Base-by-base conservation (phyloP, 2,329 filamentous ascomycete genomes). In the Curvularia eragrostidis region DNA sequence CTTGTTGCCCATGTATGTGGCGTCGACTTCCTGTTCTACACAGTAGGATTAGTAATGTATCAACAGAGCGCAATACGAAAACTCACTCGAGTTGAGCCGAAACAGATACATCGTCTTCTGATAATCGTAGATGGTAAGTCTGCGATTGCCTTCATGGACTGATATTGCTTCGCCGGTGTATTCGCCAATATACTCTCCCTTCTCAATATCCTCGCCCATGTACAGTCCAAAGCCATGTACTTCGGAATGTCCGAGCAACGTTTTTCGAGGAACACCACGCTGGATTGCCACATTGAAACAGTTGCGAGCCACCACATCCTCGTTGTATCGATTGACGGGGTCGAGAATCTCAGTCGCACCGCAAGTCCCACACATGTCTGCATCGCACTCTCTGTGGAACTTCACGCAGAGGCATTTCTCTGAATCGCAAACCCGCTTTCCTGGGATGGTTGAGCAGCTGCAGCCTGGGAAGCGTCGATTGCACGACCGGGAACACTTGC, bases 91-190 rank as follows among this genome's bases (percentile, higher is more conserved):
- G 61, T 86, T 87, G 18, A 87, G 71, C 5, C 75, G 75, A 68
- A 87, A 87, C 1, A 85, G 74, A 61, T 86, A 91, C n/a, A 87
- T 89, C 4, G 86, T 83, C 65, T 85, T 85, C 21, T 85, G 84
- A 43, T 82, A 77, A 54, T 85, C 82, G 62, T 87, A 84, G 53
- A 89, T 84, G 54, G 87, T 87, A 75, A 89, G 88, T 36, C 90
- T 83, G 3, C 90, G 84, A 23, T 91, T 85, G 3, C 86, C 87
- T 72, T 93, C 90, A 47, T 87, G 83, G 38, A 85, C 84, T 4
- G 85, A 87, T 56, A 94, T 88, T 10, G 92, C 81, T 73, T 95
- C 91, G 46, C 91, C 91, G 1, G 87, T 87, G 72, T 95, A 95
- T 73, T 95, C 91, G 30, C 90, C 89, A 18, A 95, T 82, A 64